Evolutionary conservation across 305 asterid genomes (phyloP).

Genomic region (Fraxinus angustifolia): DNA sequence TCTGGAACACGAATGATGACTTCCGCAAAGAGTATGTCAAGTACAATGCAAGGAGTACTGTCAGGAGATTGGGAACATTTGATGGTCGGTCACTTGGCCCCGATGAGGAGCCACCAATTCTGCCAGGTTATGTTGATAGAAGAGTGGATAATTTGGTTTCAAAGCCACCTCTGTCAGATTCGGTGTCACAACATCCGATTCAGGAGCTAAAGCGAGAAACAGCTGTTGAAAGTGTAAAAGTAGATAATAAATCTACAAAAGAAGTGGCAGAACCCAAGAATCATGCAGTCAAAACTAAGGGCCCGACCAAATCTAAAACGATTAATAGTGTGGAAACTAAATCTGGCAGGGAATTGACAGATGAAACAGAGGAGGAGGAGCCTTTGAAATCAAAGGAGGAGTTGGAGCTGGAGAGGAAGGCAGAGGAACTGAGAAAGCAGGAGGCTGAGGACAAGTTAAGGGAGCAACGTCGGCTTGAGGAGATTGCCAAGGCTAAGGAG

Average conservation of each 20-base stretch:
- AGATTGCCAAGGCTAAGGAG: constrained; percentile 54
- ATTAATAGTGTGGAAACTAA: constrained; percentile 24
- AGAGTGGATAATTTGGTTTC: constrained; percentile 29
- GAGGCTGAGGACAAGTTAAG: constrained; percentile 42
- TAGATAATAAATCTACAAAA: constrained; percentile 12
- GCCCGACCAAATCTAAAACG: constrained; percentile 18
- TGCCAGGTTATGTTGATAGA: constrained; percentile 32
- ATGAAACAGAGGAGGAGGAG: constrained; percentile 27
- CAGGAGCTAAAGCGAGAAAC: constrained; percentile 28
- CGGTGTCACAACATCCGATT: constrained; percentile 19
- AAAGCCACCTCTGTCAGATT: constrained; percentile 13
- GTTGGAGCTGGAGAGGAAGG: constrained; percentile 44
- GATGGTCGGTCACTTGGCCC: constrained; percentile 63
- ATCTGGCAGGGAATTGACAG: constrained; percentile 21
- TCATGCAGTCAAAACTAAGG: constrained; percentile 16
- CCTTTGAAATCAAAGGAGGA: constrained; percentile 37
- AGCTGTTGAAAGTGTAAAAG: constrained; percentile 18
- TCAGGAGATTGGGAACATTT: constrained; percentile 53
- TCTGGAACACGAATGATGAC: constrained; percentile 43
- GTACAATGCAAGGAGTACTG: constrained; percentile 39
- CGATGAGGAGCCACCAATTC: constrained; percentile 44
- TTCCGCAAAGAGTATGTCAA: constrained; percentile 47
- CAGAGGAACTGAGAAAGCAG: constrained; percentile 37
- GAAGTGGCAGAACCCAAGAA: constrained; percentile 27
- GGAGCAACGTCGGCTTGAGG: constrained; percentile 55